Conservation (phyloP, 768 basidiomycete genomes). For the Kwoniella botswanensis region DNA sequence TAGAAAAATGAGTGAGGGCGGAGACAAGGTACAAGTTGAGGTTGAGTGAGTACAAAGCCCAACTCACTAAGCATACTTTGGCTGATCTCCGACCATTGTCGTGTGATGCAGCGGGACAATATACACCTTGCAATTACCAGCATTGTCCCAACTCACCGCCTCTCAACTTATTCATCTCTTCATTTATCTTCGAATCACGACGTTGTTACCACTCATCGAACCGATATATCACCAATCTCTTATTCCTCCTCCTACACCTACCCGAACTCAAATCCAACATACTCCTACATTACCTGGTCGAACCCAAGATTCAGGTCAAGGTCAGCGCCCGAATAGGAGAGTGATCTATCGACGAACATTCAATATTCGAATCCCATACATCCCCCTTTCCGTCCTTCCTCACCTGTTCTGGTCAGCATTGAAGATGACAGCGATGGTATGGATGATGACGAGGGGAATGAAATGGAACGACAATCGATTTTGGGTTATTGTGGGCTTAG, state of each 20-base stretch:
- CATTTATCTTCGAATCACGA: conserved; percentile 40
- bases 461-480: conserved; percentile 40
- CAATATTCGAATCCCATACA: conserved; percentile 20
- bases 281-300: neutral
- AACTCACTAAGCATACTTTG: neutral
- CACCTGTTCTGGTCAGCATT: conserved; percentile 37
- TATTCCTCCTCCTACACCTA: conserved; percentile 9
- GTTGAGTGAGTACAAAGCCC: conserved; percentile 41
- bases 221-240: conserved; percentile 16
- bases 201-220: conserved; percentile 33
- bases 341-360: conserved; percentile 27
- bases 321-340: neutral
- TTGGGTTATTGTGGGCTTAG: conserved; percentile 40
- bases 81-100: neutral
- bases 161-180: conserved; percentile 37
- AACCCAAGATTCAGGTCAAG: conserved; percentile 1
- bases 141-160: conserved; percentile 20
- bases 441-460: conserved; percentile 50
- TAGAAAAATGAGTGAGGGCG: conserved; percentile 23
- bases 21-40: conserved; percentile 40
- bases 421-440: conserved; percentile 40
- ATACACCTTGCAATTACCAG: conserved; percentile 39
- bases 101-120: conserved; percentile 26
- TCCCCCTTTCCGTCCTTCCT: conserved; percentile 23
- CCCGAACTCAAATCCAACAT: neutral